Evolutionary conservation across 176 grass and related monocot genomes (phyloP).

Genomic region (Pontederia crassipes): DNA sequence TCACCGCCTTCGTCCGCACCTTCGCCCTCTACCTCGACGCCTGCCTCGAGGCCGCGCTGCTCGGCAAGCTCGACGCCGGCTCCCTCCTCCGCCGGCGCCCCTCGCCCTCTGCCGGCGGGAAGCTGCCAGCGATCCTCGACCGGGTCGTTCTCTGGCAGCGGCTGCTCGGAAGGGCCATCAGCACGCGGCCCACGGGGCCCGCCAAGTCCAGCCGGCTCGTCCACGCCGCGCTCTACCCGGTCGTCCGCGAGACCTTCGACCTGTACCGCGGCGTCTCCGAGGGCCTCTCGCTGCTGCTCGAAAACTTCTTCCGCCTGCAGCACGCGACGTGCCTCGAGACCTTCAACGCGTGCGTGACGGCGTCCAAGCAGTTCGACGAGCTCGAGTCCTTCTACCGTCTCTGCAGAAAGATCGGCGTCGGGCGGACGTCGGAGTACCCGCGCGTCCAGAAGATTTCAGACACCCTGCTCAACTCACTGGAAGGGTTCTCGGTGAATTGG

Average conservation of each 20-base stretch:
- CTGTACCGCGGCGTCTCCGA: slow-evolving; percentile 31
- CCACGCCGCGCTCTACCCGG: slow-evolving; percentile 24
- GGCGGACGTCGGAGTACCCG: slow-evolving; percentile 29
- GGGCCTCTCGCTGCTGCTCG: slow-evolving; percentile 26
- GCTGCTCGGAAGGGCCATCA: slow-evolving; percentile 25
- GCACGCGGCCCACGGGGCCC: slow-evolving; percentile 29
- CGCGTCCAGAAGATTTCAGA: slow-evolving; percentile 26
- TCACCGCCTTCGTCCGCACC: not conserved
- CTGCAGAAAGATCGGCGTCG: slow-evolving; percentile 34
- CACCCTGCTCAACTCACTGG: slow-evolving; percentile 17
- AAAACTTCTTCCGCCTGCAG: slow-evolving; percentile 33
- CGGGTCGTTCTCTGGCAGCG: slow-evolving; percentile 24
- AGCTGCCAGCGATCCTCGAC: slow-evolving; percentile 11
- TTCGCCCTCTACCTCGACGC: too few relatives aligned
- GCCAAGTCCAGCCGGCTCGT: slow-evolving; percentile 21
- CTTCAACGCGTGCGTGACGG: slow-evolving; percentile 9
- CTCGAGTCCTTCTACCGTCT: slow-evolving; percentile 28
- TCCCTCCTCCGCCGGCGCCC: not conserved
- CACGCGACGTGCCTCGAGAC: slow-evolving; percentile 10
- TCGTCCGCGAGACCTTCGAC: slow-evolving; percentile 31
- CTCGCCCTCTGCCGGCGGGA: slow-evolving; percentile 15
- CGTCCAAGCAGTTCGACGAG: slow-evolving; percentile 31
- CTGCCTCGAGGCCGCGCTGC: not conserved
- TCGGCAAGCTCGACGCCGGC: slow-evolving; percentile 19
- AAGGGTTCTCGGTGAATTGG: slow-evolving; percentile 11